Conservation (phyloP, 192 early-diverging fungal genomes). For the Coemansia sp. region DNA sequence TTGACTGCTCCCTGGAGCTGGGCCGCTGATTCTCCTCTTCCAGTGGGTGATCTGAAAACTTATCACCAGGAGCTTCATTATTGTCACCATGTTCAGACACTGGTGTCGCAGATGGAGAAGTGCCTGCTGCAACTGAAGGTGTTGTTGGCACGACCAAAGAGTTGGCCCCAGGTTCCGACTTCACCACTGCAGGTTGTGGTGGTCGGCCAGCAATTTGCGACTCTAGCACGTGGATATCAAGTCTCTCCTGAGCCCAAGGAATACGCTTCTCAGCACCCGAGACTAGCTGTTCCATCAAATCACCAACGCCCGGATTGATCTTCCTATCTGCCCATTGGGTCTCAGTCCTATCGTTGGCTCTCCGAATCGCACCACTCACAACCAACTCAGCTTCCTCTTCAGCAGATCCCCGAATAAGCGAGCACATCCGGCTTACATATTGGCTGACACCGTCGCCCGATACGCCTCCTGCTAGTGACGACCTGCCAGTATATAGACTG, state of each 20-base stretch:
- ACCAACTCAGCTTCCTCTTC: conserved; percentile 48
- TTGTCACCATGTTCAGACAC: neutral
- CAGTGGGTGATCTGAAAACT: neutral
- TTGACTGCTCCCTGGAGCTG: neutral
- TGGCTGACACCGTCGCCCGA: conserved; percentile 45
- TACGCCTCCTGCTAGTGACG: conserved; percentile 47
- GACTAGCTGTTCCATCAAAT: conserved; percentile 42
- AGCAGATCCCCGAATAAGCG: conserved; percentile 39
- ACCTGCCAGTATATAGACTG: conserved; percentile 45
- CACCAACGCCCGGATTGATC: conserved; percentile 12
- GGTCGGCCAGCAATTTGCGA: conserved; percentile 26
- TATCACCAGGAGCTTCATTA: neutral
- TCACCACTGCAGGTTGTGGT: conserved; percentile 23
- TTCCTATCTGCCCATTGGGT: conserved; percentile 16
- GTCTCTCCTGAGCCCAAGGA: conserved; percentile 50
- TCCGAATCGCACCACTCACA: conserved; percentile 32
- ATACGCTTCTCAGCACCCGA: conserved; percentile 45
- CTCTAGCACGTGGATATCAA: conserved; percentile 46
- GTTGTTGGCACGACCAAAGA: neutral
- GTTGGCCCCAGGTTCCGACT: conserved; percentile 1
- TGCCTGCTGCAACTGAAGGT: neutral
- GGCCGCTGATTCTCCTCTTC: neutral
- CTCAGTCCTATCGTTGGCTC: conserved; percentile 13
- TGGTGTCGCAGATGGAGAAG: neutral
- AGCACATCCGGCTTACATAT: conserved; percentile 45